Conservation (phyloP, 2,329 filamentous ascomycete species). For the Pleurostoma richardsiae region DNA sequence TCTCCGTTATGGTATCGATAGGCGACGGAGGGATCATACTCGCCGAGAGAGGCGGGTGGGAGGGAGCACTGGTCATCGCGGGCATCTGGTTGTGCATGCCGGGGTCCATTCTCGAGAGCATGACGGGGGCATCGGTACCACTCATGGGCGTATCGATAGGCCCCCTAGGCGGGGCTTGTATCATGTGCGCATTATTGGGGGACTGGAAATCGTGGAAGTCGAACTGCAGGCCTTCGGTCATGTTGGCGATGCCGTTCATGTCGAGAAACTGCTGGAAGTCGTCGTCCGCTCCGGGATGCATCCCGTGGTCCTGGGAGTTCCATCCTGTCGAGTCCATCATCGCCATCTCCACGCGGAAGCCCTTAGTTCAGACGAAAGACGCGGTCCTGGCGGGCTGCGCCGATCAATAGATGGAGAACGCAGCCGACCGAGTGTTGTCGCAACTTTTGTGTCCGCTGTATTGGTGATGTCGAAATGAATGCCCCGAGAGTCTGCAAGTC, state of each 20-base stretch:
- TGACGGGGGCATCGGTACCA: constrained; percentile 32
- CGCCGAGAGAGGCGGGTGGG: constrained; percentile 40
- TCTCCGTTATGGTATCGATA: constrained; percentile 49
- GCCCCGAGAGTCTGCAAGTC: no score
- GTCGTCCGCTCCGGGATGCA: constrained; percentile 48
- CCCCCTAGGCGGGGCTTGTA: constrained; percentile 25
- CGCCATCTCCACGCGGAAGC: constrained; percentile 15
- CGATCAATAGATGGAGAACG: no score
- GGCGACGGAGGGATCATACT: constrained; percentile 40
- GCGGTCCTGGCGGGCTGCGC: neutral
- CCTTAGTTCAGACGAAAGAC: no score
- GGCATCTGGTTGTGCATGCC: constrained; percentile 40
- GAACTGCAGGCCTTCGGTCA: constrained; percentile 52
- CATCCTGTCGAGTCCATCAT: constrained; percentile 51
- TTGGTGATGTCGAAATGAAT: no score
- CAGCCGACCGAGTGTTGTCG: no score
- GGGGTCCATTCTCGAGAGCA: constrained; percentile 28
- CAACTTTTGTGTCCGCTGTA: no score
- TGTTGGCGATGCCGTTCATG: constrained; percentile 49
- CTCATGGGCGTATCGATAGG: constrained; percentile 45
- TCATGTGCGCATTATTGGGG: constrained; percentile 27
- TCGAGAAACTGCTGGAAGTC: constrained; percentile 62
- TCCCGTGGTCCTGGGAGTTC: constrained; percentile 51
- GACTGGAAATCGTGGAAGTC: constrained; percentile 53
- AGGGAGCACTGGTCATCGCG: constrained; percentile 39